Conservation (phyloP, 805 yeast genomes). For the Starmerella floris region DNA sequence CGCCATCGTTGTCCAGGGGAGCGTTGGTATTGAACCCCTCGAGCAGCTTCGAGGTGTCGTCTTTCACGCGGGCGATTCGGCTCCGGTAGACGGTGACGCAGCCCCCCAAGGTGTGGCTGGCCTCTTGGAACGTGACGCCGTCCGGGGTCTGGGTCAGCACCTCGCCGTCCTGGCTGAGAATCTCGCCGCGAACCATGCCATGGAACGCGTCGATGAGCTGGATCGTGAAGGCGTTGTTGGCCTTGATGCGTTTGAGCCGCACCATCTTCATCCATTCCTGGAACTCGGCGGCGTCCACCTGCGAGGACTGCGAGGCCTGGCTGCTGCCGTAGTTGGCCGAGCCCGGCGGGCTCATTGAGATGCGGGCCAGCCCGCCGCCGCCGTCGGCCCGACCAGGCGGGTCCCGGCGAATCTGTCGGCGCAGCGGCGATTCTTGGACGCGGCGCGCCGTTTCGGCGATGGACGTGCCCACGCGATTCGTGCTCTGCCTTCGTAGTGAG, state of each 20-base stretch:
- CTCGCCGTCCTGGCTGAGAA: conserved; percentile 29
- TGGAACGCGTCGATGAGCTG: conserved; percentile 86
- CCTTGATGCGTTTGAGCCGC: conserved; percentile 72
- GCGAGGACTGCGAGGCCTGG: not conserved
- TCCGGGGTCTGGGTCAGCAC: conserved; percentile 34
- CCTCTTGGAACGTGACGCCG: conserved; percentile 79
- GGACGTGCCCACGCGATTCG: conserved; percentile 2
- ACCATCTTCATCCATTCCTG: conserved; percentile 65
- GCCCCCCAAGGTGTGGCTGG: conserved; percentile 84
- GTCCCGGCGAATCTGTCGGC: not conserved
- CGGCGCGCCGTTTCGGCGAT: conserved; percentile 14
- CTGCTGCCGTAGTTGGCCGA: not conserved
- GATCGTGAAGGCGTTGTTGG: conserved; percentile 78
- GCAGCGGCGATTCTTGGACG: conserved; percentile 13
- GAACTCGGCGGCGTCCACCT: conserved; percentile 31
- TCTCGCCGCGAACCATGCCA: conserved; percentile 40
- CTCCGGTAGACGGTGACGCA: conserved; percentile 87
- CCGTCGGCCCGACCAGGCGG: too few relatives aligned
- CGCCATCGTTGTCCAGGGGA: not conserved
- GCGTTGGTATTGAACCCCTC: conserved; percentile 40
- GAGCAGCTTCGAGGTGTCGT: conserved; percentile 72
- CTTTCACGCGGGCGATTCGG: conserved; percentile 81
- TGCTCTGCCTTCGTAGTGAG: conserved; percentile 10
- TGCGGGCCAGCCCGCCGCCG: too few relatives aligned
- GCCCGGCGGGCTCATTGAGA: too few relatives aligned